Evolutionary conservation across 176 grass and related monocot genomes (phyloP), one percentile per base, ranked within the genome.

Genomic region (Triticum urartu): DNA sequence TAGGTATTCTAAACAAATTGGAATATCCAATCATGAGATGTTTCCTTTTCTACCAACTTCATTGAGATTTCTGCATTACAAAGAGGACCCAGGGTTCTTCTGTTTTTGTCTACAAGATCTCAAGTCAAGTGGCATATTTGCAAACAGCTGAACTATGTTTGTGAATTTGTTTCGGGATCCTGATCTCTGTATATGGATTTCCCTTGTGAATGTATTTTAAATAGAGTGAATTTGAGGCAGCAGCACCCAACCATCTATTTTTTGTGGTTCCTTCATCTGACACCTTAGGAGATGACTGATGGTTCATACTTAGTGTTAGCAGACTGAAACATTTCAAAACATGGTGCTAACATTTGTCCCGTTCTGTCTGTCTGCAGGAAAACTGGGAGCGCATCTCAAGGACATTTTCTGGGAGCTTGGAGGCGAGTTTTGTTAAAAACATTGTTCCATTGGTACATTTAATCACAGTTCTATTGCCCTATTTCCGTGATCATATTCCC

Each of bases 331-430:
- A 40, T 81, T 79, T 63, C 11, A 65, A 60, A 61, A 36, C 42
- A 30, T 11, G 33, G 30, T 78, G 58, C 58, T 84, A 50, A 68
- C 69, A 20, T 28, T 50, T 26, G 14, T 26, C 36, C 21, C 17
- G 14, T 80, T 47, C 67, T 48, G 9, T 72, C 64, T 65, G 40
- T 61, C 18, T 78, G 42, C 86, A 97, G 95, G 71, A 65, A 40
- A 94, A 89, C 74, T 94, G 95, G 95, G 92, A 94, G 47, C 82
- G 30, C 66, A 90, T 97, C 50, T 86, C 87, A 22, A 94, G 87
- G 59, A 94, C 66, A 84, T 91, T 85, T 88, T 30, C 34, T 11
- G 78, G 60, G 18, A 87, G 33, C 73, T 62, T 93, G 30, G 22
- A 80, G 42, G 70, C 79, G 4, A 3, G 1, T 59, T 93, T 94